Percentiles rank a stretch among this genome's conserved stretches.
phyloP scores from a whole-genome alignment of 1,284 basidiomycete species.

The Cryptococcus jaspeensis region DNA sequence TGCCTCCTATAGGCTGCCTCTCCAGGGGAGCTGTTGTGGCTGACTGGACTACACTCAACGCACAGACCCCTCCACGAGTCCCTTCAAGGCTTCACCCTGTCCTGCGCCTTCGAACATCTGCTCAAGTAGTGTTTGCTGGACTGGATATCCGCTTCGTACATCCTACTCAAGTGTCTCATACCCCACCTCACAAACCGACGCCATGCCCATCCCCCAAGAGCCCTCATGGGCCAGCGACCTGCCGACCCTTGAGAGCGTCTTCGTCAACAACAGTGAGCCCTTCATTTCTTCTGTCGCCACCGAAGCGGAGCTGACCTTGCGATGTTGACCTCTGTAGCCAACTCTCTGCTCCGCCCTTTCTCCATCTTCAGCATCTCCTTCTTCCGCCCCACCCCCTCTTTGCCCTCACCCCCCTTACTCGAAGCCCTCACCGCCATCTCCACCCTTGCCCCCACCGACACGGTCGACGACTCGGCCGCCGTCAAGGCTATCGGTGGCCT shows the following conservation, averaged over 20 bases:
- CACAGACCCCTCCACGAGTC: too few relatives aligned
- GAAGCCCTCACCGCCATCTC: not conserved
- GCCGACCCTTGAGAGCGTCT: conserved; percentile 11
- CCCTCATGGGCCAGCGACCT: not conserved
- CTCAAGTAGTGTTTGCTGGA: too few relatives aligned
- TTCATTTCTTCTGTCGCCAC: not conserved
- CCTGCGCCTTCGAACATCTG: too few relatives aligned
- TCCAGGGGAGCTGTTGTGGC: too few relatives aligned
- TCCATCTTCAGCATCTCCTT: conserved; percentile 17
- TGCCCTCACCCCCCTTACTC: conserved; percentile 5
- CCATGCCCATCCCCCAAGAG: too few relatives aligned
- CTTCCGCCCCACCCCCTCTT: conserved; percentile 4
- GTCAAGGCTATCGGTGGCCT: conserved; percentile 10
- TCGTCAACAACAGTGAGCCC: conserved; percentile 5
- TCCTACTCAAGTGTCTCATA: too few relatives aligned
- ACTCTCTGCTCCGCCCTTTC: conserved; percentile 12
- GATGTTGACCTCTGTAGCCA: not conserved
- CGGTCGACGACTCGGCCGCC: not conserved
- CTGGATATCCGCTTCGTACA: too few relatives aligned
- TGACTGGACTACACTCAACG: too few relatives aligned
- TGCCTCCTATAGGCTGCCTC: too few relatives aligned
- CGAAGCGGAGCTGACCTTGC: not conserved
- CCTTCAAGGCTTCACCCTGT: too few relatives aligned
- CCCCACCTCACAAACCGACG: too few relatives aligned
- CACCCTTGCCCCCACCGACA: not conserved